Evolutionary conservation across 1,139 yeast species (phyloP).

Genomic region (Geotrichum fermentans): DNA sequence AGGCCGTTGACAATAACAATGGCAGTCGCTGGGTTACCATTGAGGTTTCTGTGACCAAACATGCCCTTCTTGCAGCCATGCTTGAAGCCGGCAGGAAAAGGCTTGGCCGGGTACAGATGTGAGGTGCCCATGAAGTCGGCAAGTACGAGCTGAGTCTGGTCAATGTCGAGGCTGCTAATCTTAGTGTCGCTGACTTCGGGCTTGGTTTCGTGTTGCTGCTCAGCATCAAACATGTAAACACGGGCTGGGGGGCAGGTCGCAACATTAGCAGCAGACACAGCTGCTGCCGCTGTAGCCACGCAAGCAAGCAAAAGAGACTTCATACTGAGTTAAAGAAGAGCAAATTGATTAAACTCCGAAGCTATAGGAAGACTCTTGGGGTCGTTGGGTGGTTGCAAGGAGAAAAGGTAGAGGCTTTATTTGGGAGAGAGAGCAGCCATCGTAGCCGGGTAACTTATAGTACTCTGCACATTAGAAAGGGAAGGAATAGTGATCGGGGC

Average conservation of each 20-base stretch:
- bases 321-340: conserved; percentile 9
- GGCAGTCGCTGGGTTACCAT: conserved; percentile 21
- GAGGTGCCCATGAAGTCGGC: conserved; percentile 30
- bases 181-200: conserved; percentile 1
- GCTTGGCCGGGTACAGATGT: conserved; percentile 22
- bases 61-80: conserved; percentile 6
- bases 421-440: not conserved
- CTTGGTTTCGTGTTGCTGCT: not conserved
- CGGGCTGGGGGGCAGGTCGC: conserved; percentile 19
- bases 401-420: not conserved
- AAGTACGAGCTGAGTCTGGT: conserved; percentile 30
- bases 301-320: conserved; percentile 11
- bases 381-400: not conserved
- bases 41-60: conserved; percentile 9
- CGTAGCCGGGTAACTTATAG: not conserved
- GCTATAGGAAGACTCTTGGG: too few species aligned
- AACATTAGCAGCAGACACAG: conserved; percentile 11
- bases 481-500: too few species aligned
- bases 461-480: too few species aligned
- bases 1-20: conserved; percentile 29
- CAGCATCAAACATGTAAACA: conserved; percentile 16
- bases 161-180: conserved; percentile 18
- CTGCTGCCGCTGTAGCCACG: conserved; percentile 8
- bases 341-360: too few species aligned
- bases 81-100: conserved; percentile 15